phyloP scores from a whole-genome alignment of 2,329 filamentous ascomycete genomes.

The Bipolaris cookei region DNA sequence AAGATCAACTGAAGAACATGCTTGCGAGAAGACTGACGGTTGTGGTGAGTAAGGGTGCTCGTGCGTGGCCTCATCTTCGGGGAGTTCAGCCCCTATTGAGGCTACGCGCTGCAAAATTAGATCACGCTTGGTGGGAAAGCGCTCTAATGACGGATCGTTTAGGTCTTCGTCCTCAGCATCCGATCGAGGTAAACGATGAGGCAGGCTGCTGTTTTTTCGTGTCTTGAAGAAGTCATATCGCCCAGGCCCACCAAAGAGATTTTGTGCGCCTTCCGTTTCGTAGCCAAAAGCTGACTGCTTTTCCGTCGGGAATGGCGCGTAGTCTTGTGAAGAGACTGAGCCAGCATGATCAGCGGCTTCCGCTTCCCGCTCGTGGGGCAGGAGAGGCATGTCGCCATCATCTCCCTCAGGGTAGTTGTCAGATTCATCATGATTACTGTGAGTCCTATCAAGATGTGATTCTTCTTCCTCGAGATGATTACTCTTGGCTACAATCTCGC shows the following conservation, averaged over 20 bases:
- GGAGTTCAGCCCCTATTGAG: constrained; percentile 33
- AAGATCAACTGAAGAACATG: constrained; percentile 42
- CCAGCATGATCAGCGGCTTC: constrained; percentile 19
- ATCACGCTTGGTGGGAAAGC: constrained; percentile 38
- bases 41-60: constrained; percentile 31
- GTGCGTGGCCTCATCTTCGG: constrained; percentile 34
- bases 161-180: constrained; percentile 40
- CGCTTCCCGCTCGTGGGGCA: constrained; percentile 32
- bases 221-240: constrained; percentile 27
- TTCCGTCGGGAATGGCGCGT: constrained; percentile 10
- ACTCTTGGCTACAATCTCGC: constrained; percentile 25
- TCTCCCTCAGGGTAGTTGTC: constrained; percentile 5
- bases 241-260: constrained; percentile 16
- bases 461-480: constrained; percentile 18
- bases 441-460: constrained; percentile 18
- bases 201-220: constrained; percentile 32
- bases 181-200: constrained; percentile 36
- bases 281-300: constrained; percentile 19
- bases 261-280: constrained; percentile 15
- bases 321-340: constrained; percentile 23
- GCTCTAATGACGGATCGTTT: constrained; percentile 36
- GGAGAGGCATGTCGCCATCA: constrained; percentile 25
- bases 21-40: constrained; percentile 33
- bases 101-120: constrained; percentile 38
- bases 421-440: constrained; percentile 8